These are phyloP conservation scores for Thalassia testudinum DNA, from an alignment of 116 monocot genomes.

Conservation along the genomic window DNA sequence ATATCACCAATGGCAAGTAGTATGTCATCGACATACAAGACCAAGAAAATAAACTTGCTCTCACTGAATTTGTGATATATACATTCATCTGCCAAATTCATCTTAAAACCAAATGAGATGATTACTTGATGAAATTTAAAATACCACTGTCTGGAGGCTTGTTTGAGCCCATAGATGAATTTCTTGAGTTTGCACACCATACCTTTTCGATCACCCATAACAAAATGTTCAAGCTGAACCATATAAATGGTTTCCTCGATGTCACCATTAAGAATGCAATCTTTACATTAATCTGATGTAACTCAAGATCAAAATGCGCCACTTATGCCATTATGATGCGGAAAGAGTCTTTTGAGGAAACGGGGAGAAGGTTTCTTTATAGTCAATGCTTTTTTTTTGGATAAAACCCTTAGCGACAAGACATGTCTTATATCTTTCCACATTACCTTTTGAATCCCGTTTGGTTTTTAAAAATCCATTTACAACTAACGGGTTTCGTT, in stretches of 20 bases:
- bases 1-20: background rate
- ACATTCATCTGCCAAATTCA: constrained; percentile 3
- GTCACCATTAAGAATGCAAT: background rate
- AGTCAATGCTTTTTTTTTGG: background rate
- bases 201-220: background rate
- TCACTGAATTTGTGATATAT: constrained; percentile 3
- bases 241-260: constrained; percentile 1
- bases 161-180: background rate
- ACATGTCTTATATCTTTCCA: background rate
- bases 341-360: constrained; percentile 1
- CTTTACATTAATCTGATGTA: constrained; percentile 2
- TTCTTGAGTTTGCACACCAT: constrained; percentile 1
- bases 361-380: background rate
- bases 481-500: constrained; percentile 1
- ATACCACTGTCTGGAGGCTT: constrained; percentile 4
- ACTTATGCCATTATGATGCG: background rate
- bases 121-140: constrained; percentile 6
- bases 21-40: constrained; percentile 4
- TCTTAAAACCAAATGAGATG: background rate
- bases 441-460: background rate
- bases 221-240: background rate
- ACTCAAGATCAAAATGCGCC: background rate
- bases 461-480: constrained; percentile 6
- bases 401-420: background rate
- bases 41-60: constrained; percentile 3